phyloP scores from a whole-genome alignment of 2,329 filamentous ascomycete species.

The Trichoderma breve region DNA sequence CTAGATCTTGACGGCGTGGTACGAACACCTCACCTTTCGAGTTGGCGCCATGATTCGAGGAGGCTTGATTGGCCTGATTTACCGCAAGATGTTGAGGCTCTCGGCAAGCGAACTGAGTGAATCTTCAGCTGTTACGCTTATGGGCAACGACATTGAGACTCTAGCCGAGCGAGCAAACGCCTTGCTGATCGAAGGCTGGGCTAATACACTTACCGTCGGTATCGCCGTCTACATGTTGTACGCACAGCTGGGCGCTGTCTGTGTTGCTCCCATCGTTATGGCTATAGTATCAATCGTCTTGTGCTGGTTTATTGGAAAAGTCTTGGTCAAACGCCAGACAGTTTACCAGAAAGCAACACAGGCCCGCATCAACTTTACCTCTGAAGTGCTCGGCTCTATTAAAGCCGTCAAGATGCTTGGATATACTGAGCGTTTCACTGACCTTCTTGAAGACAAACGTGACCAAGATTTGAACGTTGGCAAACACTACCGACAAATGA shows the following conservation, averaged over 20 bases:
- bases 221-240: slow-evolving; percentile 34
- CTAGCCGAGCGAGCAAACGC: slow-evolving; percentile 29
- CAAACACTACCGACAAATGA: slow-evolving; percentile 29
- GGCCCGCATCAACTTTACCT: slow-evolving; percentile 34
- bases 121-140: slow-evolving; percentile 32
- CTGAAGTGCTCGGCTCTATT: slow-evolving; percentile 32
- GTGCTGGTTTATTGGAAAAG: slow-evolving; percentile 26
- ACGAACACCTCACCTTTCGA: slow-evolving; percentile 34
- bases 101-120: slow-evolving; percentile 28
- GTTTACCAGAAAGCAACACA: slow-evolving; percentile 35
- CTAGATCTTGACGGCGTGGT: slow-evolving; percentile 34
- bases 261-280: slow-evolving; percentile 33
- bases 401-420: slow-evolving; percentile 38
- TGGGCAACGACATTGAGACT: slow-evolving; percentile 35
- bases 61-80: slow-evolving; percentile 32
- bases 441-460: slow-evolving; percentile 28
- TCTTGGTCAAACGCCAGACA: slow-evolving; percentile 31
- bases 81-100: slow-evolving; percentile 32
- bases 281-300: slow-evolving; percentile 30
- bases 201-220: slow-evolving; percentile 31
- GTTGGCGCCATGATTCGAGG: slow-evolving; percentile 33
- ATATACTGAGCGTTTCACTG: slow-evolving; percentile 28
- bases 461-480: slow-evolving; percentile 28
- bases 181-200: slow-evolving; percentile 34
- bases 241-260: slow-evolving; percentile 34